Base-by-base conservation (phyloP, 2,329 filamentous ascomycete genomes). In the Mycosphaerelloides madeirae region DNA sequence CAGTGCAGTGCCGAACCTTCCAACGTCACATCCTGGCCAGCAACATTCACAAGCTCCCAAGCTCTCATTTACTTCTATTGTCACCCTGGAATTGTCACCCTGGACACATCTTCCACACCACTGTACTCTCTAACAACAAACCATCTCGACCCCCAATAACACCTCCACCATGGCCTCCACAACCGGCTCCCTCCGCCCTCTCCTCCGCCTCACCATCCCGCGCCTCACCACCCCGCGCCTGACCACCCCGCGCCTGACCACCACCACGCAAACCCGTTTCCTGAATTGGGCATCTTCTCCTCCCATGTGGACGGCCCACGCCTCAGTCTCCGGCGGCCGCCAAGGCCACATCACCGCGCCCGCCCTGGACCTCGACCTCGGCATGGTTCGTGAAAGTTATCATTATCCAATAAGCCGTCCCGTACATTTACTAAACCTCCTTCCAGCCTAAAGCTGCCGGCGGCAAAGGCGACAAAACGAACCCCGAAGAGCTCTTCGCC, bases 401-500 rank as follows among this genome's bases (percentile, higher is more conserved):
- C n/a, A n/a, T n/a, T n/a, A n/a, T n/a, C n/a, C n/a, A n/a, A n/a
- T n/a, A n/a, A n/a, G n/a, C n/a, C n/a, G n/a, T n/a, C n/a, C n/a
- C n/a, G n/a, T n/a, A n/a, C n/a, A n/a, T n/a, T n/a, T n/a, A n/a
- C n/a, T n/a, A n/a, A n/a, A n/a, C n/a, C n/a, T n/a, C n/a, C n/a
- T n/a, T n/a, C n/a, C n/a, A n/a, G n/a, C 53, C 53, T 7, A 51
- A 47, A 29, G 36, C 41, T 38, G 29, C 52, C 22, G 50, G 52
- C 25, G 52, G 52, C 15, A 40, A 46, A 29, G 50, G 48, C 45
- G 42, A 43, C 6, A 73, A 71, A 71, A 72, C 71, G 6, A 67
- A 53, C 33, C 49, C 68, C 12, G 71, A 74, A 56, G 71, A 74
- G 49, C 65, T 74, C 2, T 73, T 73, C 47, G 69, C 71, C 1